Conservation (phyloP, 129 eudicot species). For the Ambrosia trifida region DNA sequence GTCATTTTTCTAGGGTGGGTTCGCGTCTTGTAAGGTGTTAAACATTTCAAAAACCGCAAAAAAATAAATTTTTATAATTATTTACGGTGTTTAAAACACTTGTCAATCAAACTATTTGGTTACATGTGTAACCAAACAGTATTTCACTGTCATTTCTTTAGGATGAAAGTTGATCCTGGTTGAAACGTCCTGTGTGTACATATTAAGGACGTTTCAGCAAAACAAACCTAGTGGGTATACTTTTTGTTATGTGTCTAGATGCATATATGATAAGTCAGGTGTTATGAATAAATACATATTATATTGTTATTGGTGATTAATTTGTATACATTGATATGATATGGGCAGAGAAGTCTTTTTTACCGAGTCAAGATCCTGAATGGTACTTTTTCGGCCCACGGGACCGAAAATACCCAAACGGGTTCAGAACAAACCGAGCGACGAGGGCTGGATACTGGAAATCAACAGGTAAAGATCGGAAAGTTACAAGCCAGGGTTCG, state of each 20-base stretch:
- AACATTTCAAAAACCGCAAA: neutral
- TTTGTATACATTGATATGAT: neutral
- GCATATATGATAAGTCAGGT: neutral
- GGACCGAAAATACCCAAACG: constrained; percentile 91
- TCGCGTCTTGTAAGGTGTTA: too few species aligned
- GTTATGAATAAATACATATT: neutral
- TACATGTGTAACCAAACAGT: neutral
- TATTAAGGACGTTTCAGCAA: neutral
- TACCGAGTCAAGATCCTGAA: constrained; percentile 90
- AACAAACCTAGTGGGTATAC: neutral
- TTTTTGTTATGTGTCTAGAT: neutral
- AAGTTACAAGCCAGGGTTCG: constrained; percentile 52
- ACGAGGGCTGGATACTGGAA: constrained; percentile 98
- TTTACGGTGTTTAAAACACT: neutral
- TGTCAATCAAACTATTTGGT: neutral
- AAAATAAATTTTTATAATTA: neutral
- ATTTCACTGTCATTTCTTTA: neutral
- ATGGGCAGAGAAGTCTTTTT: constrained; percentile 68
- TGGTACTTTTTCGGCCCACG: constrained; percentile 98
- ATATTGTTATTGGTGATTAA: neutral
- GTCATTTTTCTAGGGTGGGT: too few species aligned
- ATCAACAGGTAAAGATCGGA: constrained; percentile 92
- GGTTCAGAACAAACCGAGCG: constrained; percentile 92
- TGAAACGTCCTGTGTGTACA: neutral
- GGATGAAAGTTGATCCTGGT: neutral